Base-by-base conservation (phyloP, 2,329 filamentous ascomycete genomes). In the Claviceps capensis region DNA sequence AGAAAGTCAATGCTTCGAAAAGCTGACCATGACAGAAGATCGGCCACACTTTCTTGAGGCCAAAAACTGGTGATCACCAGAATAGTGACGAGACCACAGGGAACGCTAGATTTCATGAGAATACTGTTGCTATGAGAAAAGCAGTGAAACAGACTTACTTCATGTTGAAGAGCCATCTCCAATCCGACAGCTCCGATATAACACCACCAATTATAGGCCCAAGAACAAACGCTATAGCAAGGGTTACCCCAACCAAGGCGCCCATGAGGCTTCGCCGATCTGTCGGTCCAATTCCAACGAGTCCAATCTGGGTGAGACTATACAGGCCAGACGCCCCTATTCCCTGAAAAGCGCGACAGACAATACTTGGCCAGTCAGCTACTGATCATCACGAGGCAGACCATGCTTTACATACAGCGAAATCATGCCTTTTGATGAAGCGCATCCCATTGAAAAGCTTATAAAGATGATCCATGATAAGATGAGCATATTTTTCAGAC, bases 241-340 rank as follows among this genome's bases (percentile, higher is more conserved):
- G 70, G 2, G 77, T 80, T 37, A 74, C 68, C 6, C 77, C 78
- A 14, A 81, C 69, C 58, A 79, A 66, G 26, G 74, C 75, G 2
- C 78, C 76, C 43, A 81, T 73, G 16, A 79, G 60, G 50, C 74
- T 73, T 3, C 77, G 76, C 7, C 70, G 72, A 56, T 76, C 66
- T 3, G 68, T 69, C 13, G 76, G 78, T 0, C 77, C 75, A 49
- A 81, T 69, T 55, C 81, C 78, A 30, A 79, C 69, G 1, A 82
- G 68, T 13, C 73, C 72, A 50, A 80, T 76, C 52, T 82, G 76
- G 1, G 76, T 74, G 43, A 82, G 63, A 55, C 77, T 80, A 62
- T 82, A 83, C 23, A 83, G 65, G 0, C 79, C 79, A 8, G 80
- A 79, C 2, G 77, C 80, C 0, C 80, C 79, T 44, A 82, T 71